phyloP scores from a whole-genome alignment of 2,329 filamentous ascomycete genomes.

The Tetracladium maxilliforme region DNA sequence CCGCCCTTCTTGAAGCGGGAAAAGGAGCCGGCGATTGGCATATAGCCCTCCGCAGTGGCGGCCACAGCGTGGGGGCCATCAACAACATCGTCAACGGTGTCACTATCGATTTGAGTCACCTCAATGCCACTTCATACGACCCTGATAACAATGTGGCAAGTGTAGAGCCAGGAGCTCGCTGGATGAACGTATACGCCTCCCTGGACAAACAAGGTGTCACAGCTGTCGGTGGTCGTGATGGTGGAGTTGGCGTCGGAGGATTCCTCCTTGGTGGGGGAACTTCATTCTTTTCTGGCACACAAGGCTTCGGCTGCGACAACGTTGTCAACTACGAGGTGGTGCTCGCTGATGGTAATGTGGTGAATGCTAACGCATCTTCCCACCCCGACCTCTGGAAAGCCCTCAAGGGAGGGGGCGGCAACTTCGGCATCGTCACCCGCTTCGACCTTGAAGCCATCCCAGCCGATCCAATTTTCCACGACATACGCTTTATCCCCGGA shows the following conservation, averaged over 20 bases:
- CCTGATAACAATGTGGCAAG: slow-evolving; percentile 3
- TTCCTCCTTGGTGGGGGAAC: slow-evolving; percentile 8
- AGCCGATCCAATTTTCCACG: too few species aligned
- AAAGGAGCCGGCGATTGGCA: too few species aligned
- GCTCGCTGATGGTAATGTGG: slow-evolving; percentile 1
- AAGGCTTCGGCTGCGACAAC: slow-evolving; percentile 9
- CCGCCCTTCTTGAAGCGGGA: too few species aligned
- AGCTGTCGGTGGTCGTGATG: slow-evolving; percentile 6
- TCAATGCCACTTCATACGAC: slow-evolving; percentile 3
- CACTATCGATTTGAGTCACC: slow-evolving; percentile 4
- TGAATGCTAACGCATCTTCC: slow-evolving; percentile 2
- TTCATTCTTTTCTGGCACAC: slow-evolving; percentile 7
- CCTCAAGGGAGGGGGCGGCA: slow-evolving; percentile 40
- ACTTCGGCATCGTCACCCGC: slow-evolving; percentile 34
- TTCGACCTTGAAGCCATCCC: slow-evolving; percentile 24
- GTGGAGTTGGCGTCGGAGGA: slow-evolving; percentile 8
- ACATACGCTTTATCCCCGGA: too few species aligned
- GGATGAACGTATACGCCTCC: slow-evolving; percentile 6
- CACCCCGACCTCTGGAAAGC: slow-evolving; percentile 35
- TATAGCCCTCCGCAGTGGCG: too few species aligned
- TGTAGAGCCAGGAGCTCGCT: slow-evolving; percentile 7
- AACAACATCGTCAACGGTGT: slow-evolving; percentile 6
- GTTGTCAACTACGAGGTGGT: slow-evolving; percentile 7
- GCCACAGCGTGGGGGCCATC: too few species aligned
- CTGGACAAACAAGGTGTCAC: slow-evolving; percentile 6